Evolutionary conservation across 805 yeast species (phyloP), one percentile per base, ranked within the genome.

Genomic region (Sugiyamaella lignohabitans): DNA sequence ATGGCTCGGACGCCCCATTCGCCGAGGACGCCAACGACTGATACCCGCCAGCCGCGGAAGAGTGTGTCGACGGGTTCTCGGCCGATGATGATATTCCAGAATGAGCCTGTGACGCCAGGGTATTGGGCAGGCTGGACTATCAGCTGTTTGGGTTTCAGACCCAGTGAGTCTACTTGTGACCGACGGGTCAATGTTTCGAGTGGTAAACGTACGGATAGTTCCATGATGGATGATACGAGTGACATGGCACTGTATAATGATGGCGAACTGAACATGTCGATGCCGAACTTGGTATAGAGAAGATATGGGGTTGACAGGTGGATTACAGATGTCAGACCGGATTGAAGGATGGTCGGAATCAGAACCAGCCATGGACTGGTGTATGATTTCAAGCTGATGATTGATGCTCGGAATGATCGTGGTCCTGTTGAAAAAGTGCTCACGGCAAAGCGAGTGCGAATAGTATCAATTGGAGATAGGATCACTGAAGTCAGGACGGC

Each of bases 11-110:
- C 59, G 14, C 95, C 89, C 84, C 94, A 91, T 43, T 82, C 81
- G 8, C 95, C 93, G 42, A 85, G 63, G 2, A 86, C 76, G 51
- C 91, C 87, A 48, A 87, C 63, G 8, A 85, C 71, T 23, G 95
- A 94, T 37, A 87, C 80, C 62, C 87, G 77, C 98, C 98, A 91
- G 32, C 98, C 98, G 55, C 91, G 76, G 73, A 86, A 89, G 21
- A 82, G 62, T 1, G 71, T 64, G 30, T 73, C 69, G 5, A 71
- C 63, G 34, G 75, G 66, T 24, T 61, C 71, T 35, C 65, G 65
- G 58, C 75, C 73, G 16, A 64, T 62, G 38, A 72, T 49, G 4
- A 76, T 63, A 48, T 71, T 70, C 68, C 76, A 78, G 22, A 79
- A 58, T 1, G 84, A 74, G 42, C 72, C 73, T 55, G 74, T 68